Percentiles rank a stretch among this genome's conserved stretches.
These are phyloP conservation scores for Nymphaea thermarum DNA, from an alignment of 164 flowering plant genomes.

Conservation along the genomic window DNA sequence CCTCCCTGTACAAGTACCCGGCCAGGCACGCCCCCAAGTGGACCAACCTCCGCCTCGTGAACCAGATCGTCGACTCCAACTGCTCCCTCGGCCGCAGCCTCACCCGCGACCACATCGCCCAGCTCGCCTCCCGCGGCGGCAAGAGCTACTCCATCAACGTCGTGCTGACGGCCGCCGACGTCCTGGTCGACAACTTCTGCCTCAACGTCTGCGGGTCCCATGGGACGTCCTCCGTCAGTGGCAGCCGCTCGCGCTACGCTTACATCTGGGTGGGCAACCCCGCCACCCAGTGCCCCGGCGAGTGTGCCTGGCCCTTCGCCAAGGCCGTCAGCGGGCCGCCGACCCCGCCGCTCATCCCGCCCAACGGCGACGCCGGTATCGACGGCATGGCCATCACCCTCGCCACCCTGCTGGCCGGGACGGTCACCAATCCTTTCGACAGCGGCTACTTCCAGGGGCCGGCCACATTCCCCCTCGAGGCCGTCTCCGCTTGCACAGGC, in stretches of 20 bases:
- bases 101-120: not conserved
- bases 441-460: conserved; percentile 27
- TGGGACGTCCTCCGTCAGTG: not conserved
- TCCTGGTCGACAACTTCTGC: conserved; percentile 1
- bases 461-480: conserved; percentile 24
- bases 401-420: conserved; percentile 29
- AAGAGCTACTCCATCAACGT: not conserved
- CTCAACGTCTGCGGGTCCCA: not conserved
- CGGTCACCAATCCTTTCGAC: conserved; percentile 29
- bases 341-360: conserved; percentile 17
- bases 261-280: conserved; percentile 2
- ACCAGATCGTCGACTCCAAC: not conserved
- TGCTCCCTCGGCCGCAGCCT: not conserved
- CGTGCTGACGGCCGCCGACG: conserved; percentile 1
- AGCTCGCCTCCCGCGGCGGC: not conserved
- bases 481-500: conserved; percentile 29
- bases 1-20: not conserved
- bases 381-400: conserved; percentile 32
- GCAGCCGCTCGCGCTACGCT: not conserved
- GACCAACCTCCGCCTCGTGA: not conserved
- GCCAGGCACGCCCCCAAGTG: not conserved
- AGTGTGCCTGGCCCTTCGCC: conserved; percentile 4
- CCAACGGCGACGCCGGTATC: conserved; percentile 19
- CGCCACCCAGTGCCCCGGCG: not conserved
- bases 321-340: not conserved